Conservation (phyloP, 768 basidiomycete genomes). For the Fomitopsis serialis region DNA sequence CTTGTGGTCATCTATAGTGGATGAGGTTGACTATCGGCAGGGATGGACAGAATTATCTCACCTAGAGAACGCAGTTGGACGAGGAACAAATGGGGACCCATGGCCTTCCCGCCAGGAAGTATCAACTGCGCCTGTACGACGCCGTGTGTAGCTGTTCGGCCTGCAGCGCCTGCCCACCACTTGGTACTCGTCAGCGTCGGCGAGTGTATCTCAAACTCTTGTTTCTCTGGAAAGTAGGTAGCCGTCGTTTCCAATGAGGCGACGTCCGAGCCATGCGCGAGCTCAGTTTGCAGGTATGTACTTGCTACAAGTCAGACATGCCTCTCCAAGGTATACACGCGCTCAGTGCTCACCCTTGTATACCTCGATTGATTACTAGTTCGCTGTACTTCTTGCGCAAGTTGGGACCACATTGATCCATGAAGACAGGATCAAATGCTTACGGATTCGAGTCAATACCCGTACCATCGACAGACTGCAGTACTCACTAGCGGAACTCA, state of each 20-base stretch:
- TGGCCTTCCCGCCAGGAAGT: slow-evolving; percentile 50
- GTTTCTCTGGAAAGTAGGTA: slow-evolving; percentile 59
- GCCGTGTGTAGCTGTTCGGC: slow-evolving; percentile 69
- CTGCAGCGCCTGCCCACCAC: slow-evolving; percentile 79
- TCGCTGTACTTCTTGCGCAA: slow-evolving; percentile 47
- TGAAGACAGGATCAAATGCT: slow-evolving; percentile 66
- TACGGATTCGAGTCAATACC: slow-evolving; percentile 7
- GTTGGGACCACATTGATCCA: slow-evolving; percentile 51
- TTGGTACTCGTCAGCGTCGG: slow-evolving; percentile 72
- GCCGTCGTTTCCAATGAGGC: slow-evolving; percentile 68
- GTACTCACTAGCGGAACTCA: slow-evolving; percentile 32
- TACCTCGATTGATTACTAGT: slow-evolving; percentile 47
- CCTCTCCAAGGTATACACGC: background rate
- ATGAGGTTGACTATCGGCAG: background rate
- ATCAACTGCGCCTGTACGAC: slow-evolving; percentile 73
- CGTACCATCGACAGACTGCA: background rate
- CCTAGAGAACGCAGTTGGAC: slow-evolving; percentile 62
- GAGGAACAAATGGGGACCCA: slow-evolving; percentile 74
- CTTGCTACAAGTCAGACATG: slow-evolving; percentile 20
- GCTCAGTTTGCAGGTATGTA: slow-evolving; percentile 74
- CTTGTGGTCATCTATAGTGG: slow-evolving; percentile 47
- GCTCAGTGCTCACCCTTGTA: slow-evolving; percentile 38
- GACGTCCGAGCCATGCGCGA: slow-evolving; percentile 76
- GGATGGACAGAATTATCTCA: slow-evolving; percentile 19
- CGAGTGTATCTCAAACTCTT: slow-evolving; percentile 72